Conservation (phyloP, 306 rosid species). For the Malus sieversii region DNA sequence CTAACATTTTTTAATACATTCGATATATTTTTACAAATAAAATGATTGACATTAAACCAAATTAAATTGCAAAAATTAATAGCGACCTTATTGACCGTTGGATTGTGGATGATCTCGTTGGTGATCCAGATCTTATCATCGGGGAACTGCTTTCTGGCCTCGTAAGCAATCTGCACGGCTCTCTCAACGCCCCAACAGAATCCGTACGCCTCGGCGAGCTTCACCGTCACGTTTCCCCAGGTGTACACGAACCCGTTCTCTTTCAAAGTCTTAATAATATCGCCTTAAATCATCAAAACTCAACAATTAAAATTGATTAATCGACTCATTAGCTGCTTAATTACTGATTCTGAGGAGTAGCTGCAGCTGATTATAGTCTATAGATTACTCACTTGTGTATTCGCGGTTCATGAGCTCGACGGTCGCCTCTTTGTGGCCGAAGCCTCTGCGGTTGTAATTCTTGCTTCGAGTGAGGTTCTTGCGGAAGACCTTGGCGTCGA, state of each 20-base stretch:
- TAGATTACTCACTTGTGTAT: slow-evolving; percentile 71
- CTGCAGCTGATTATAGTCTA: not conserved
- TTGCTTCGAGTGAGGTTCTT: slow-evolving; percentile 80
- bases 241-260: slow-evolving; percentile 69
- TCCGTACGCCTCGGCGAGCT: slow-evolving; percentile 87
- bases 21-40: too few relatives aligned
- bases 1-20: too few relatives aligned
- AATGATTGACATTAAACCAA: not conserved
- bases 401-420: slow-evolving; percentile 82
- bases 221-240: slow-evolving; percentile 90
- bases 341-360: not conserved
- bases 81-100: slow-evolving; percentile 79
- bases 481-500: slow-evolving; percentile 81
- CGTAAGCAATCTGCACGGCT: slow-evolving; percentile 97
- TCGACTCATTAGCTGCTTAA: not conserved
- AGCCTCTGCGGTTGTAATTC: slow-evolving; percentile 82
- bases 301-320: not conserved
- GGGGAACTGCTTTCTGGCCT: slow-evolving; percentile 93
- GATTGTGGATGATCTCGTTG: slow-evolving; percentile 94
- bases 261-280: slow-evolving; percentile 70
- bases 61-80: not conserved
- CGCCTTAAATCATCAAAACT: slow-evolving; percentile 39
- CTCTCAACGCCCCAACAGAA: slow-evolving; percentile 99
- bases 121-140: slow-evolving; percentile 78
- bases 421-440: slow-evolving; percentile 83